Conservation (phyloP, 2,329 filamentous ascomycete genomes). For the Alternaria gaisen region DNA sequence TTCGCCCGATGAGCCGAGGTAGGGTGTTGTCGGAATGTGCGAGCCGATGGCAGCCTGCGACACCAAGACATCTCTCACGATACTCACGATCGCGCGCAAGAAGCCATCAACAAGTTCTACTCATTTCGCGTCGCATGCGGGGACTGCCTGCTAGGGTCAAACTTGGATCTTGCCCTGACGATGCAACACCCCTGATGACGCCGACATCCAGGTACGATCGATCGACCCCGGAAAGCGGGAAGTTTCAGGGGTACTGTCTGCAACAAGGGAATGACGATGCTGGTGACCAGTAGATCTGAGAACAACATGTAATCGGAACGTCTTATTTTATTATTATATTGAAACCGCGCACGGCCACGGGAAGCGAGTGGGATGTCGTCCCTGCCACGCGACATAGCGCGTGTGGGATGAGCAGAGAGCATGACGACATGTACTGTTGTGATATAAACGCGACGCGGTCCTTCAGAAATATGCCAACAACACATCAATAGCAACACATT, state of each 20-base stretch:
- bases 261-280: constrained; percentile 11
- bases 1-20: constrained; percentile 32
- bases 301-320: constrained; percentile 30
- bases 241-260: constrained; percentile 4
- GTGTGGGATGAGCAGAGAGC: constrained; percentile 11
- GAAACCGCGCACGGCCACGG: constrained; percentile 17
- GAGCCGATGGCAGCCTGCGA: constrained; percentile 20
- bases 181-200: constrained; percentile 1
- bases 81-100: background rate
- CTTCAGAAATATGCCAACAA: background rate
- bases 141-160: background rate
- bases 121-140: background rate
- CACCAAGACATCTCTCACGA: constrained; percentile 17
- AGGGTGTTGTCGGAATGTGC: constrained; percentile 15
- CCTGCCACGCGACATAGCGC: constrained; percentile 13
- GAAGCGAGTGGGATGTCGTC: constrained; percentile 4
- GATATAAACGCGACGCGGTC: constrained; percentile 11
- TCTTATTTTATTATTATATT: constrained; percentile 9
- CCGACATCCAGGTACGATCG: background rate
- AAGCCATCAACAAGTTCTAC: background rate
- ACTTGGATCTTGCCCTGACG: background rate
- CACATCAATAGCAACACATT: background rate
- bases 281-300: constrained; percentile 53
- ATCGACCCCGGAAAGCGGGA: constrained; percentile 5
- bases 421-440: constrained; percentile 12